Evolutionary conservation across 768 basidiomycete species (phyloP).

Genomic region (Trichaptum fuscoviolaceum): DNA sequence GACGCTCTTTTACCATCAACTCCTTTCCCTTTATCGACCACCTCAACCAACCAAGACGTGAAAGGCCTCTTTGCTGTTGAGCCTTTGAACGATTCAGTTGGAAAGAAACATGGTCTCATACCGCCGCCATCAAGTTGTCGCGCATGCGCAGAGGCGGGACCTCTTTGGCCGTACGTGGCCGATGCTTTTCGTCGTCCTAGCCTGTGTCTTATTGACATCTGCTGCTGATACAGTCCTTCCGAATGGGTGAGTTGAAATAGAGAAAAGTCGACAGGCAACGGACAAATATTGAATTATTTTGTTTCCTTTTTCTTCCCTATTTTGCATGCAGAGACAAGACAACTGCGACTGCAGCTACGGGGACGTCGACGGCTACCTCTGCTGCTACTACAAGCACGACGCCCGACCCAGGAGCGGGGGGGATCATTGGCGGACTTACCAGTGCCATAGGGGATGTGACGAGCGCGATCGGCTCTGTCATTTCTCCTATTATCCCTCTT

Average conservation of each 20-base stretch:
- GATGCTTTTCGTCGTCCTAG: background rate
- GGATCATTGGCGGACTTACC: slow-evolving; percentile 14
- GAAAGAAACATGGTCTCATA: background rate
- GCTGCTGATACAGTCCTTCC: slow-evolving; percentile 1
- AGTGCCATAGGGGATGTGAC: slow-evolving; percentile 15
- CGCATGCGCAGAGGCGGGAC: slow-evolving; percentile 1
- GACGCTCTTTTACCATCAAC: background rate
- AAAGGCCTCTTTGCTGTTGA: background rate
- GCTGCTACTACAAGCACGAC: background rate
- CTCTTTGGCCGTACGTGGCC: background rate
- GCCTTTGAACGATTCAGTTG: background rate
- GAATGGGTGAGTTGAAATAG: background rate
- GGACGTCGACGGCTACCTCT: background rate
- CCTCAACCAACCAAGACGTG: background rate
- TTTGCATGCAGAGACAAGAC: background rate
- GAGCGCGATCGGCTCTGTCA: slow-evolving; percentile 15
- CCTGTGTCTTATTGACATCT: background rate
- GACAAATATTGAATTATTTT: background rate
- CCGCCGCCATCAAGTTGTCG: background rate
- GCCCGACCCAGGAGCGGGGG: slow-evolving; percentile 8
- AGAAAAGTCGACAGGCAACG: no score
- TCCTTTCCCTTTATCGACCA: background rate
- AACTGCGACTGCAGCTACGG: background rate
- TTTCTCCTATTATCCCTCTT: slow-evolving; percentile 14
- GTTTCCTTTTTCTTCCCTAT: background rate